Evolutionary conservation across 768 basidiomycete species (phyloP).

Genomic region (Leccinum obscurum): DNA sequence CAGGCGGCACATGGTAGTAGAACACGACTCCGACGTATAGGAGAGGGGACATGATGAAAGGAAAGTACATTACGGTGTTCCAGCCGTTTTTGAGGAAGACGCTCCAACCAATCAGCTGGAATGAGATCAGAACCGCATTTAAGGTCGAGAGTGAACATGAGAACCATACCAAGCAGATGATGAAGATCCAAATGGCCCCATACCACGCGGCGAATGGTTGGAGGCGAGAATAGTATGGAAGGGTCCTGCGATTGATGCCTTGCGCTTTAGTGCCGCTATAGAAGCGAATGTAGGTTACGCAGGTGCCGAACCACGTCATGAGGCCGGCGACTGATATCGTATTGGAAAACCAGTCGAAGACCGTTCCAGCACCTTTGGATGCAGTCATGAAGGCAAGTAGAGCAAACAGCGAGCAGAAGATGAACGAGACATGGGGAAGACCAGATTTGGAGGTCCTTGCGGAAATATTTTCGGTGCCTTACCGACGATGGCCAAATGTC

Average conservation of each 20-base stretch:
- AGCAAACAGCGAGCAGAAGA: slow-evolving; percentile 69
- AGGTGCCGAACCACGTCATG: slow-evolving; percentile 81
- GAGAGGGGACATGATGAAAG: slow-evolving; percentile 69
- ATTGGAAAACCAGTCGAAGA: slow-evolving; percentile 80
- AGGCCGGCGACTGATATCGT: slow-evolving; percentile 69
- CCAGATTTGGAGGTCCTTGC: slow-evolving; percentile 65
- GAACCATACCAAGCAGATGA: slow-evolving; percentile 62
- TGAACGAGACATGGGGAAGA: slow-evolving; percentile 64
- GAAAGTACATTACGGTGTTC: slow-evolving; percentile 69
- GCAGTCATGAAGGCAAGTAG: slow-evolving; percentile 83
- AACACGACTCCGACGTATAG: slow-evolving; percentile 64
- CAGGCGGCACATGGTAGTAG: slow-evolving; percentile 30
- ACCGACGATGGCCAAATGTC: slow-evolving; percentile 60
- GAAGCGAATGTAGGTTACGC: slow-evolving; percentile 63
- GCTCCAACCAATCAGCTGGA: too few species aligned
- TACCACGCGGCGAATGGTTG: slow-evolving; percentile 76
- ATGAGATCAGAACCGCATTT: slow-evolving; percentile 17
- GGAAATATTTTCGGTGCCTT: slow-evolving; percentile 82
- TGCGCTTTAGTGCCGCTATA: too few species aligned
- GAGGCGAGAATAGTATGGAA: too few species aligned
- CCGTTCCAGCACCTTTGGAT: slow-evolving; percentile 60
- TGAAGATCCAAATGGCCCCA: slow-evolving; percentile 30
- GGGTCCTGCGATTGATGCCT: too few species aligned
- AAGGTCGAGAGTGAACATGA: background rate
- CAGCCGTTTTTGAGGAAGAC: too few species aligned